Evolutionary conservation across 441 rosid genomes (phyloP), one percentile per base, ranked within the genome.

Genomic region (Kokia cookei): DNA sequence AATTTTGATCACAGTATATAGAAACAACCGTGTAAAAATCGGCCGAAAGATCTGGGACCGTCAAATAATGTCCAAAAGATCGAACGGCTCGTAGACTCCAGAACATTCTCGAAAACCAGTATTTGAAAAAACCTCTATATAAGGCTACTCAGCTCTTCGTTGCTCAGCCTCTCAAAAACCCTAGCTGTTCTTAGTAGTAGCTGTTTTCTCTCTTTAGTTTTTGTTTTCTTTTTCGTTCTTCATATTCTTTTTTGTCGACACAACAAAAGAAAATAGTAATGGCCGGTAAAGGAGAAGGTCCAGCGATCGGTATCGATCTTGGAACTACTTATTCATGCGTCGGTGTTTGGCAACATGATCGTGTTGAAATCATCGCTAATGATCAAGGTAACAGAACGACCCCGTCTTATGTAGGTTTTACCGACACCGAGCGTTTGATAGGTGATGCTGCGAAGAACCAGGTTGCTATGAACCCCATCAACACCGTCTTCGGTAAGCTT

Each of bases 371-470:
- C 78, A 86, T 86, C 22, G 89, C 86, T 63, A 86, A 84, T 60
- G 87, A 86, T 42, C 87, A 86, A 71, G 90, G 90, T 5, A 86
- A 86, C 80, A 79, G 86, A 11, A 86, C 88, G 14, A 86, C 90
- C 14, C 90, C 88, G 43, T 86, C 90, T 5, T 86, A 86, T 50
- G 88, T 84, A 11, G 90, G 73, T 0, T 86, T 85, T 72, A 87
- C 87, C 0, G 90, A 85, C 17, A 72, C 78, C 5, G 86, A 87
- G 61, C 85, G 90, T 64, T 80, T 87, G 82, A 83, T 85, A 5
- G 90, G 88, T 13, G 90, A 87, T 68, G 88, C 91, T 7, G 91
- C 91, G 0, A 86, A 85, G 88, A 86, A 86, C 75, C 91, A 87
- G 80, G 89, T 86, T 22, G 89, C 91, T 64, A 84, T 82, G 88